phyloP scores from a whole-genome alignment of 805 yeast genomes.

The Candida broadrunensis region DNA sequence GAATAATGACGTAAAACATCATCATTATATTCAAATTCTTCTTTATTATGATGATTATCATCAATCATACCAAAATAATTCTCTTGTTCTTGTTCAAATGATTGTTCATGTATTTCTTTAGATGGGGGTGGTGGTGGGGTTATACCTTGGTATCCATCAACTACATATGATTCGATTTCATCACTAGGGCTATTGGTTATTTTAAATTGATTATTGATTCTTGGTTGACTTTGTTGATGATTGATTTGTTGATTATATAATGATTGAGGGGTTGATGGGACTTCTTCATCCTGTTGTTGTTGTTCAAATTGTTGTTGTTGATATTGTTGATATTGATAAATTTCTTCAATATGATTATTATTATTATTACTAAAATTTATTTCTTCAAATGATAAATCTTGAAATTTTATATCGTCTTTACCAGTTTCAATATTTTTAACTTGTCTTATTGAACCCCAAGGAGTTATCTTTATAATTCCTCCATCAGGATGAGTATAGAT shows the following conservation, averaged over 20 bases:
- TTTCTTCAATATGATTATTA: conserved; percentile 1
- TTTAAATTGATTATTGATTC: conserved; percentile 3
- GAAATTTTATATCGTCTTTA: conserved; percentile 45
- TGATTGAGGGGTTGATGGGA: conserved; percentile 26
- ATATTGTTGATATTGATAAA: not conserved
- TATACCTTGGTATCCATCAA: conserved; percentile 25
- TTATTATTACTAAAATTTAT: conserved; percentile 8
- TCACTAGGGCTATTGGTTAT: conserved; percentile 26
- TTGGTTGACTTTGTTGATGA: too few relatives aligned
- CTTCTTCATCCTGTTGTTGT: conserved; percentile 7
- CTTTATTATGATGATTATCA: conserved; percentile 11
- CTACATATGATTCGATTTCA: conserved; percentile 38
- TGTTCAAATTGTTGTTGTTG: not conserved
- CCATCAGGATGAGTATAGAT: conserved; percentile 60
- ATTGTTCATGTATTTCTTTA: not conserved
- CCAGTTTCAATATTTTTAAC: conserved; percentile 41
- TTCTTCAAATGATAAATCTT: conserved; percentile 34
- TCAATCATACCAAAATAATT: conserved; percentile 37
- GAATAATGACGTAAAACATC: conserved; percentile 2
- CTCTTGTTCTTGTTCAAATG: conserved; percentile 25
- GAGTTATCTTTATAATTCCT: conserved; percentile 58
- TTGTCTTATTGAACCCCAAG: conserved; percentile 58
- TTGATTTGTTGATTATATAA: conserved; percentile 7
- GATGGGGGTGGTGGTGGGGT: conserved; percentile 9
- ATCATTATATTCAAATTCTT: conserved; percentile 11